These are phyloP conservation scores for Eucalyptus sp. DNA, from an alignment of 345 rosid species.

Conservation along the genomic window DNA sequence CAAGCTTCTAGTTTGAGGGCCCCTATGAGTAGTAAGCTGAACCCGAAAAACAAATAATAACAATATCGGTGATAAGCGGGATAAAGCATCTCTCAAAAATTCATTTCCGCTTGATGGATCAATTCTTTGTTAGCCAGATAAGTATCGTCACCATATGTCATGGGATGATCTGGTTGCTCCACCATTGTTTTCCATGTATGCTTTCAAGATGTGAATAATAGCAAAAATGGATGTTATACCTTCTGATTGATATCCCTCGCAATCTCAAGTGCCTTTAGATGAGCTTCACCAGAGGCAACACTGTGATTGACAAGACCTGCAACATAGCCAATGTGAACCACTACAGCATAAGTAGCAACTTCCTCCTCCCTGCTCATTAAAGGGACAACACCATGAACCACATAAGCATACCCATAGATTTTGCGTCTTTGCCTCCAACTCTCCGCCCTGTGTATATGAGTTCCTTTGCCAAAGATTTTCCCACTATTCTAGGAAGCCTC, in stretches of 20 bases:
- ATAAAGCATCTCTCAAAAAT: background rate
- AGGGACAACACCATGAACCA: background rate
- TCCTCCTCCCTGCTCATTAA: background rate
- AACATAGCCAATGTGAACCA: background rate
- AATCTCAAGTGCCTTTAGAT: conserved; percentile 63
- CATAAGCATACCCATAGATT: conserved; percentile 32
- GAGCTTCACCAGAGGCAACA: conserved; percentile 69
- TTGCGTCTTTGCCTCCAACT: conserved; percentile 65
- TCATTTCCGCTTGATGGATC: background rate
- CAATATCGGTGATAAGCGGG: background rate
- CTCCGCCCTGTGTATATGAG: conserved; percentile 75
- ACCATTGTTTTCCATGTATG: background rate
- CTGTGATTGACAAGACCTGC: conserved; percentile 69
- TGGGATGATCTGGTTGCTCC: background rate
- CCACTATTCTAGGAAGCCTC: conserved; percentile 79
- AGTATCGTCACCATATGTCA: background rate
- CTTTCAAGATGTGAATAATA: background rate
- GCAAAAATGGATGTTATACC: conserved; percentile 11
- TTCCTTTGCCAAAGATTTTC: conserved; percentile 73
- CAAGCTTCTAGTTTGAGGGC: background rate
- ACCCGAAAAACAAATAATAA: conserved; percentile 2
- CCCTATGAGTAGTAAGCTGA: background rate
- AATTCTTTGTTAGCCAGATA: background rate
- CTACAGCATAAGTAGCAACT: background rate
- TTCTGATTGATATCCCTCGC: conserved; percentile 77